Conservation (phyloP, 2,329 filamentous ascomycete species). For the Talaromyces rugulosus region DNA sequence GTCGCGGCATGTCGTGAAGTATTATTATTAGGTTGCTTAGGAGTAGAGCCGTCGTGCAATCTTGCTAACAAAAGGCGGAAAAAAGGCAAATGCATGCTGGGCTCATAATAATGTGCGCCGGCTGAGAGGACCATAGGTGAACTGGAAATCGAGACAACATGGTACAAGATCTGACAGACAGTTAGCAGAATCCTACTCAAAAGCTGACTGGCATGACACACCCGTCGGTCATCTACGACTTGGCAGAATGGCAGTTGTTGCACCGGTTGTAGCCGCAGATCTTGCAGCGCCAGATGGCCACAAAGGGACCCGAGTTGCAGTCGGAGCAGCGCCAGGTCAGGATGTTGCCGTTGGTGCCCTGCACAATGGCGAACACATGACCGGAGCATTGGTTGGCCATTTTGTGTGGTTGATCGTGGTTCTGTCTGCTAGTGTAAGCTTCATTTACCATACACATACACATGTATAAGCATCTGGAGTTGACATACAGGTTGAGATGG, state of each 20-base stretch:
- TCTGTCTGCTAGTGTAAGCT: background rate
- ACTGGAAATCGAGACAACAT: background rate
- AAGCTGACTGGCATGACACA: background rate
- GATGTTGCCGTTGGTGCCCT: conserved; percentile 40
- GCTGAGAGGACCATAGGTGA: background rate
- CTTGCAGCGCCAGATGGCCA: conserved; percentile 42
- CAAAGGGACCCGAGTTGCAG: conserved; percentile 38
- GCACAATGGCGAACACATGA: conserved; percentile 36
- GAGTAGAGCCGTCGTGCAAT: background rate
- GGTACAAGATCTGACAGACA: background rate
- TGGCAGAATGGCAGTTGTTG: conserved; percentile 26
- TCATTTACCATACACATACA: background rate
- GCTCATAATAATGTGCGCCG: background rate
- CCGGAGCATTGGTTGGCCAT: conserved; percentile 40
- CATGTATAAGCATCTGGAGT: background rate
- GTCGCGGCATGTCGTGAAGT: background rate
- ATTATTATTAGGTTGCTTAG: background rate
- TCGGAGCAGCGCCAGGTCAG: conserved; percentile 41
- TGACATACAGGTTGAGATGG: background rate
- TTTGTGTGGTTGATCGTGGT: background rate
- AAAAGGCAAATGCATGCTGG: background rate
- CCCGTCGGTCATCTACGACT: conserved; percentile 1
- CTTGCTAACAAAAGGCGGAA: background rate
- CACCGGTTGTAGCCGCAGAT: conserved; percentile 39
- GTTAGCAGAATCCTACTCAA: background rate